Percentiles rank a stretch among this genome's conserved stretches.
Conservation (phyloP, 1,284 basidiomycete genomes). For the Cryptococcus deneoformans region DNA sequence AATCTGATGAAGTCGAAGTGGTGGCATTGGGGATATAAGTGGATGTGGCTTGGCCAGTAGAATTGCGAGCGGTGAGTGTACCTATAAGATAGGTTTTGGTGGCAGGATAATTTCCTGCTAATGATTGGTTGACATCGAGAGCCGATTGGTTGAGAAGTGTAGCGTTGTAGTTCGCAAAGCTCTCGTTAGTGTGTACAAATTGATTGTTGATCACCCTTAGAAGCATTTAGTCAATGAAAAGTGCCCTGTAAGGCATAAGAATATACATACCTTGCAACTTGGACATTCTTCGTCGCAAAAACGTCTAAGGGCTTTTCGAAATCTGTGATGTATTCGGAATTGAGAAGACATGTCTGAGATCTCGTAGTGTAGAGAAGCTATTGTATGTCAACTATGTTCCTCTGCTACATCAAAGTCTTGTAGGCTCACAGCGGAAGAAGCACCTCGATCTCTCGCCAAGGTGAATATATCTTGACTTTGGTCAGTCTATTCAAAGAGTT, state of each 20-base stretch:
- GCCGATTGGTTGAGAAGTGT: constrained; percentile 38
- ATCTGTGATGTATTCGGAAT: constrained; percentile 62
- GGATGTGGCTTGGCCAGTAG: constrained; percentile 51
- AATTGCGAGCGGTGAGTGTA: constrained; percentile 64
- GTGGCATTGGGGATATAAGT: constrained; percentile 20
- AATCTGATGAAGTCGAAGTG: constrained; percentile 5
- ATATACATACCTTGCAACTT: constrained; percentile 29
- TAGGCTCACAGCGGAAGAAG: constrained; percentile 64
- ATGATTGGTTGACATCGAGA: constrained; percentile 54
- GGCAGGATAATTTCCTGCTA: constrained; percentile 47
- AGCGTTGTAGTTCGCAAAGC: constrained; percentile 57
- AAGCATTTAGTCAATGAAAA: not conserved
- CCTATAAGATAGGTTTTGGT: constrained; percentile 64
- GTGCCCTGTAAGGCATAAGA: not conserved
- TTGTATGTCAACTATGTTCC: not conserved
- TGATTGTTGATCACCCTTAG: constrained; percentile 62
- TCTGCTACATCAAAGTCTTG: not conserved
- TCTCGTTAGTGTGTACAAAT: constrained; percentile 58
- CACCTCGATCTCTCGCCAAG: constrained; percentile 69
- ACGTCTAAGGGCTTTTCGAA: constrained; percentile 77
- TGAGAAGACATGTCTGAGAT: constrained; percentile 70
- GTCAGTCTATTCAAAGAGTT: not conserved
- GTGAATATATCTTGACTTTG: constrained; percentile 66
- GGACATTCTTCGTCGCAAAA: constrained; percentile 53
- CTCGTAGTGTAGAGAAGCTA: constrained; percentile 73